These are phyloP conservation scores for Irpex sp. DNA, from an alignment of 1,284 basidiomycete species.

Conservation along the genomic window DNA sequence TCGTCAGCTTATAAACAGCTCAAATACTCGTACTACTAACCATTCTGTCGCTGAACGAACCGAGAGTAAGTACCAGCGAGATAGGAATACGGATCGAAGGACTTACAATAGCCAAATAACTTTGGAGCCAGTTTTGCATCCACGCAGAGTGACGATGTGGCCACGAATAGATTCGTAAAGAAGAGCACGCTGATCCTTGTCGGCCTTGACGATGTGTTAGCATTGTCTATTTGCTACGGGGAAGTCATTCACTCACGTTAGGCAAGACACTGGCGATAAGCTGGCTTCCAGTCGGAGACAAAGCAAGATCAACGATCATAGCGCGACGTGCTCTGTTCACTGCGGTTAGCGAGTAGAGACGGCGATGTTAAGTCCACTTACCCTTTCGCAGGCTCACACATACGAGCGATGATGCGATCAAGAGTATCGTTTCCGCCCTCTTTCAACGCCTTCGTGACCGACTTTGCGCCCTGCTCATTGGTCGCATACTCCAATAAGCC, in stretches of 20 bases:
- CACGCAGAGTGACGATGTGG: constrained; percentile 79
- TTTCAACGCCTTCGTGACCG: constrained; percentile 78
- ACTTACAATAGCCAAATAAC: constrained; percentile 86
- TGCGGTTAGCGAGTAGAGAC: not conserved
- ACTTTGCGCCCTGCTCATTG: constrained; percentile 80
- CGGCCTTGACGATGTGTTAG: constrained; percentile 44
- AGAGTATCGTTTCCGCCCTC: constrained; percentile 74
- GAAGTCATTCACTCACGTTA: constrained; percentile 39
- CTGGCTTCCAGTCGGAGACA: constrained; percentile 80
- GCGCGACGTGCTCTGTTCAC: constrained; percentile 62
- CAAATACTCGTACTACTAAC: constrained; percentile 19
- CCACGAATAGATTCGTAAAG: constrained; percentile 81
- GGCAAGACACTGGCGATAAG: constrained; percentile 76
- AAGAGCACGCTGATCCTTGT: constrained; percentile 74
- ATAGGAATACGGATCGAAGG: not conserved
- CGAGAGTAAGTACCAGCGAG: not conserved
- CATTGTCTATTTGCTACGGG: not conserved
- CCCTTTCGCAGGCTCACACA: constrained; percentile 82
- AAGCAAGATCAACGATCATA: constrained; percentile 77
- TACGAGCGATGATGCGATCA: constrained; percentile 66
- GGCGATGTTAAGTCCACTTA: constrained; percentile 26
- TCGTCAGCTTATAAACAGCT: constrained; percentile 8
- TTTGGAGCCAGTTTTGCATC: constrained; percentile 83
- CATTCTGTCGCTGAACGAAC: constrained; percentile 44
- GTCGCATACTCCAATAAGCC: constrained; percentile 74